phyloP scores from a whole-genome alignment of 768 basidiomycete genomes.

The Pilatotrama ljubarskyi region DNA sequence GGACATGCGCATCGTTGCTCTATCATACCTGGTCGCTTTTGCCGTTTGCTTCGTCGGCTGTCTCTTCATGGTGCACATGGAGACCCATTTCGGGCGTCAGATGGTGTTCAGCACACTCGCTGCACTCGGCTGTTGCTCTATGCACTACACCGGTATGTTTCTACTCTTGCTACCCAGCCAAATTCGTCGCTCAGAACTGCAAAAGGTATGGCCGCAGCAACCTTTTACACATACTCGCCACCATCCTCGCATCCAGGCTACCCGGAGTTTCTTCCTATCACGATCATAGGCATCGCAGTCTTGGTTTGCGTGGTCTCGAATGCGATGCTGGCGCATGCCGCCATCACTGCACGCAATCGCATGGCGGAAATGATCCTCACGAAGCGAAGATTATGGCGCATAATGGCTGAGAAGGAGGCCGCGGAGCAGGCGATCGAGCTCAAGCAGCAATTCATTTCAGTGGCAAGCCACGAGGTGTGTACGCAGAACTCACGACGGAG shows the following conservation, averaged over 20 bases:
- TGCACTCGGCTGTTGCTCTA: slow-evolving; percentile 26
- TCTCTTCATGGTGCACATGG: slow-evolving; percentile 31
- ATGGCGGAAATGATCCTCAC: slow-evolving; percentile 33
- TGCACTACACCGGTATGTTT: slow-evolving; percentile 34
- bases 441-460: slow-evolving; percentile 33
- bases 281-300: slow-evolving; percentile 25
- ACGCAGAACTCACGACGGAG: not conserved
- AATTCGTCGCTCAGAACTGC: not conserved
- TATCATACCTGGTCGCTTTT: slow-evolving; percentile 31
- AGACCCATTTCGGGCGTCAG: slow-evolving; percentile 30
- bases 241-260: slow-evolving; percentile 26
- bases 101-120: slow-evolving; percentile 31
- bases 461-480: slow-evolving; percentile 32
- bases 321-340: slow-evolving; percentile 28
- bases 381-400: slow-evolving; percentile 29
- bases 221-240: slow-evolving; percentile 28
- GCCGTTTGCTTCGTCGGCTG: slow-evolving; percentile 29
- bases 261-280: slow-evolving; percentile 28
- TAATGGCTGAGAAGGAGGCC: slow-evolving; percentile 35
- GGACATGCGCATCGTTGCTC: slow-evolving; percentile 23
- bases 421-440: slow-evolving; percentile 33
- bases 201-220: slow-evolving; percentile 33
- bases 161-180: too few species aligned
- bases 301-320: slow-evolving; percentile 31
- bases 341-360: slow-evolving; percentile 29